These are phyloP conservation scores for Trichoderma sp. DNA, from an alignment of 2,329 filamentous ascomycete species.

Conservation along the genomic window DNA sequence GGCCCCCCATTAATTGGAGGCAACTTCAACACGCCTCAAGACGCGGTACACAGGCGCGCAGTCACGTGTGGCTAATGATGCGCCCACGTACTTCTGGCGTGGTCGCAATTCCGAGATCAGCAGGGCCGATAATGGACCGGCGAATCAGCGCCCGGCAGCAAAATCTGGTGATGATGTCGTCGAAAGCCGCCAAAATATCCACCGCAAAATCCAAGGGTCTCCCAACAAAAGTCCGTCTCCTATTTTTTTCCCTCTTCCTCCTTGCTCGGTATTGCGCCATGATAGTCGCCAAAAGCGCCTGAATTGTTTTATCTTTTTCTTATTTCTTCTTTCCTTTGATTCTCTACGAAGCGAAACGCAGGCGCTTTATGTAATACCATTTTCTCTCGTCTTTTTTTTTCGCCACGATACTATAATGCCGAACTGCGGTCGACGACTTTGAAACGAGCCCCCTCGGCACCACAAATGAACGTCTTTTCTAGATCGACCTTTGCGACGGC, in stretches of 20 bases:
- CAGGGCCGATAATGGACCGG: slow-evolving; percentile 9
- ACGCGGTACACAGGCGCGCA: slow-evolving; percentile 20
- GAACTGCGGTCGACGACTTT: slow-evolving; percentile 12
- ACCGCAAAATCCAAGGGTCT: slow-evolving; percentile 15
- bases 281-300: background rate
- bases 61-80: slow-evolving; percentile 15
- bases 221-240: slow-evolving; percentile 16
- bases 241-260: background rate
- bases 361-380: slow-evolving; percentile 4
- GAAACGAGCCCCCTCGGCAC: slow-evolving; percentile 16
- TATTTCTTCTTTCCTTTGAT: slow-evolving; percentile 1
- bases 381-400: background rate
- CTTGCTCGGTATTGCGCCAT: background rate
- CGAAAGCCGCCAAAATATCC: slow-evolving; percentile 18
- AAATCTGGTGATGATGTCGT: slow-evolving; percentile 24
- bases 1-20: background rate
- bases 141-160: slow-evolving; percentile 20
- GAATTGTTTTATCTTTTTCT: background rate
- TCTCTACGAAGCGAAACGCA: slow-evolving; percentile 4
- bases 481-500: slow-evolving; percentile 40
- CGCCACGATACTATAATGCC: slow-evolving; percentile 20
- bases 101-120: background rate
- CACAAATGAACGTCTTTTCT: slow-evolving; percentile 47
- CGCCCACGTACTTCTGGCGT: background rate
- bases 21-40: slow-evolving; percentile 7